These are phyloP conservation scores for Ophiocordyceps australis DNA, from an alignment of 2,329 filamentous ascomycete species.

Conservation along the genomic window DNA sequence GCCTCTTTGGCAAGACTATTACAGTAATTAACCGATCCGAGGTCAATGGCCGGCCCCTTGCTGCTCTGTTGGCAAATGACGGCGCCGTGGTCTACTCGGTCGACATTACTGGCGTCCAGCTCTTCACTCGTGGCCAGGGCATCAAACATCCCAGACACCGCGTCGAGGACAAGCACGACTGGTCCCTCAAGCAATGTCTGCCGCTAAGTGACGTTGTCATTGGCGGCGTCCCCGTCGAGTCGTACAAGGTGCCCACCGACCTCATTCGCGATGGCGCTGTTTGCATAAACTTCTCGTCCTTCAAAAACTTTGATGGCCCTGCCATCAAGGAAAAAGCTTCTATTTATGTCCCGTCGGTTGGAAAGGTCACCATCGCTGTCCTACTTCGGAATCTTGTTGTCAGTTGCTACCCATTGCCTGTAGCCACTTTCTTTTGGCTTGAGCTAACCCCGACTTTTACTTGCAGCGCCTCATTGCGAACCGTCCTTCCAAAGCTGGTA, in stretches of 20 bases:
- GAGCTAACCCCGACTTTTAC: background rate
- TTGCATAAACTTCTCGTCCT: slow-evolving; percentile 98
- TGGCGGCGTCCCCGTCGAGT: slow-evolving; percentile 73
- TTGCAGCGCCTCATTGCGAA: slow-evolving; percentile 32
- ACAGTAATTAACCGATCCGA: slow-evolving; percentile 94
- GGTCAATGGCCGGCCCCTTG: slow-evolving; percentile 84
- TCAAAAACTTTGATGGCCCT: slow-evolving; percentile 74
- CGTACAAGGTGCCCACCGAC: slow-evolving; percentile 75
- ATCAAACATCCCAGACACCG: slow-evolving; percentile 75
- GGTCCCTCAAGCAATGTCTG: slow-evolving; percentile 63
- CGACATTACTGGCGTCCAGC: slow-evolving; percentile 77
- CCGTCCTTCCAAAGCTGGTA: slow-evolving; percentile 19
- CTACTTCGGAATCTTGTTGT: slow-evolving; percentile 78
- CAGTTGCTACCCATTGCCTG: slow-evolving; percentile 16
- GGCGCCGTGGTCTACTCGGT: slow-evolving; percentile 91
- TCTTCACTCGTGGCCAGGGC: slow-evolving; percentile 80
- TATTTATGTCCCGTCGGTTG: slow-evolving; percentile 92
- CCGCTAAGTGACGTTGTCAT: slow-evolving; percentile 89
- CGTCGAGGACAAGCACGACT: slow-evolving; percentile 66
- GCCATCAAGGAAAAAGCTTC: slow-evolving; percentile 89
- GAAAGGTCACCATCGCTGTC: slow-evolving; percentile 92
- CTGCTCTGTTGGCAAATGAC: slow-evolving; percentile 87
- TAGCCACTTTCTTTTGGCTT: background rate
- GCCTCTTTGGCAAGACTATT: slow-evolving; percentile 82
- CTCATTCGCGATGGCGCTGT: slow-evolving; percentile 77